phyloP scores from a whole-genome alignment of 345 rosid genomes.

The Euphorbia pulcherrima region DNA sequence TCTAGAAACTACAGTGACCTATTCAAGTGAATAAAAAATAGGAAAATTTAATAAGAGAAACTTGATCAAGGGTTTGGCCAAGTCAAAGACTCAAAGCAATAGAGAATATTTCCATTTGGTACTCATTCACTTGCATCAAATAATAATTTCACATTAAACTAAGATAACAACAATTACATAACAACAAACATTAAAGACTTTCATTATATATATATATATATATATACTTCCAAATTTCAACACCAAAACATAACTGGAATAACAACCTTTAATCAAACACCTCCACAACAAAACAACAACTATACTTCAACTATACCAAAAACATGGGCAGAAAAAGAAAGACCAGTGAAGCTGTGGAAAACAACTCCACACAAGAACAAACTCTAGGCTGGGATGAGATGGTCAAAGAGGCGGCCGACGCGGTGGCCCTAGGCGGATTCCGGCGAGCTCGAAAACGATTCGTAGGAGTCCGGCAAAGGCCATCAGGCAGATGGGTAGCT shows the following conservation, averaged over 20 bases:
- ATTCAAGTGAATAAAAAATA: constrained; percentile 16
- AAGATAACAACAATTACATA: constrained; percentile 27
- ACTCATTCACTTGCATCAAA: neutral
- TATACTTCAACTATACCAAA: neutral
- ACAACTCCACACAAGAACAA: constrained; percentile 21
- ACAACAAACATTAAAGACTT: constrained; percentile 25
- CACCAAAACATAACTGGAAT: constrained; percentile 8
- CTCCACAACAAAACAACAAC: neutral
- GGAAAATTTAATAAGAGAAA: neutral
- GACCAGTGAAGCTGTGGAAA: constrained; percentile 26
- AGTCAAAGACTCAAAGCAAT: constrained; percentile 22
- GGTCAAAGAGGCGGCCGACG: constrained; percentile 43
- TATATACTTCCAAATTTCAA: neutral
- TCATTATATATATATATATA: constrained; percentile 35
- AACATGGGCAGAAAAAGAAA: constrained; percentile 54
- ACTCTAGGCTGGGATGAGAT: constrained; percentile 46
- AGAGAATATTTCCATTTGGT: constrained; percentile 15
- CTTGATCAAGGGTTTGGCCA: constrained; percentile 9
- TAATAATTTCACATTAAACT: constrained; percentile 21
- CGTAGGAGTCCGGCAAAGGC: constrained; percentile 52
- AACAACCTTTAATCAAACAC: neutral
- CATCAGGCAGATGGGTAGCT: constrained; percentile 59
- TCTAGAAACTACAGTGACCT: neutral
- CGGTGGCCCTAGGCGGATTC: constrained; percentile 33
- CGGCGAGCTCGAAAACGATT: constrained; percentile 45